These are phyloP conservation scores for Exophiala dermatitidis DNA, from an alignment of 2,329 filamentous ascomycete genomes.

Conservation along the genomic window DNA sequence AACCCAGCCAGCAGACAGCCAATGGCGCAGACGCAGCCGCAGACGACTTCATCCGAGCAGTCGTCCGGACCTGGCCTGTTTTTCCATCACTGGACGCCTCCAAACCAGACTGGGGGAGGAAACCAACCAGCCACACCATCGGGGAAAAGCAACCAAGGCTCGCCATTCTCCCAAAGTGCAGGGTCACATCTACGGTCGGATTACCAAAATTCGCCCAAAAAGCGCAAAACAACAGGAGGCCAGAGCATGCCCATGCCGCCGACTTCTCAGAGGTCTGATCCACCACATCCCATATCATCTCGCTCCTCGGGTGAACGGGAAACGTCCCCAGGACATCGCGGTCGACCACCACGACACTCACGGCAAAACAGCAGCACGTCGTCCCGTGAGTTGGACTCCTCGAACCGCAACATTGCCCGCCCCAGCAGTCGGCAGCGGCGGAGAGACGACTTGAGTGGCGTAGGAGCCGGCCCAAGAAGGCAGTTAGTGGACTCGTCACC, in stretches of 20 bases:
- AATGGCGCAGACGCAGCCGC: slow-evolving; percentile 48
- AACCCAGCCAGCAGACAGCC: slow-evolving; percentile 37
- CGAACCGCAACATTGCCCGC: slow-evolving; percentile 21
- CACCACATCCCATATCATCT: slow-evolving; percentile 46
- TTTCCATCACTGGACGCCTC: slow-evolving; percentile 90
- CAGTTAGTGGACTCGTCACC: slow-evolving; percentile 20
- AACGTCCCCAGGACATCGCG: slow-evolving; percentile 48
- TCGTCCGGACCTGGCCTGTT: slow-evolving; percentile 69
- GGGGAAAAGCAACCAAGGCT: slow-evolving; percentile 57
- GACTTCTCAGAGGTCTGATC: slow-evolving; percentile 44
- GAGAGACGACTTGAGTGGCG: slow-evolving; percentile 24
- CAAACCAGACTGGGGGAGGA: slow-evolving; percentile 52
- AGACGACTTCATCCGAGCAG: slow-evolving; percentile 49
- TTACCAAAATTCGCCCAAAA: slow-evolving; percentile 70
- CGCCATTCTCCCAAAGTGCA: slow-evolving; percentile 39
- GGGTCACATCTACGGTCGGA: slow-evolving; percentile 48
- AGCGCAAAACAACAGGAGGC: slow-evolving; percentile 64
- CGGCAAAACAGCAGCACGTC: slow-evolving; percentile 60
- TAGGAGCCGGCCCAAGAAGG: slow-evolving; percentile 17
- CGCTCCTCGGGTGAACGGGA: slow-evolving; percentile 46
- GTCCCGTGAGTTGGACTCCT: slow-evolving; percentile 30
- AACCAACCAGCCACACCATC: slow-evolving; percentile 67
- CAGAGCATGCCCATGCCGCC: slow-evolving; percentile 48
- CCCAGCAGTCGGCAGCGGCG: slow-evolving; percentile 28
- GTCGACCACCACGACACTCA: slow-evolving; percentile 52